Evolutionary conservation across 768 basidiomycete genomes (phyloP), one percentile per base, ranked within the genome.

Genomic region (Fistulinella prunicolor): DNA sequence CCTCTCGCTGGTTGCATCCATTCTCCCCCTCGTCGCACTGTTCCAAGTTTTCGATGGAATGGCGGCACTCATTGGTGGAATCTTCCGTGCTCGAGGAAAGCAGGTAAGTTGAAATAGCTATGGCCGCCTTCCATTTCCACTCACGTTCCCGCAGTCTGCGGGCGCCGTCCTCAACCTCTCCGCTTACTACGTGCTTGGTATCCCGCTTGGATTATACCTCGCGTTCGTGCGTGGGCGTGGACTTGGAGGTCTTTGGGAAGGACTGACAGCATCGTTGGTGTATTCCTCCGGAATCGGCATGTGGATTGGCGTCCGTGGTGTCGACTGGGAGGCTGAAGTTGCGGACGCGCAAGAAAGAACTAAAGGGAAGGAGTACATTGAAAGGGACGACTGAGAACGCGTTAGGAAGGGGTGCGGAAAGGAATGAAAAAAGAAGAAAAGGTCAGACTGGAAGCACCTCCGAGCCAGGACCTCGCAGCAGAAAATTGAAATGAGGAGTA

Each of bases 21-120:
- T 93, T 46, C 62, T 94, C 13, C 89, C 89, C 0, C 71, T 89
- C 8, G 82, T 95, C 5, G 81, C 85, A 8, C 70, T 88, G 22
- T 88, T 85, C 73, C 88, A 96, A 66, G 81, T 95, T 4, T 86
- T 94, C 48, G 95, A 99, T 57, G 90, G 85, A 1, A 73, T 82
- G 10, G 63, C 77, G 3, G 83, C 78, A 0, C 79, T 93, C 6
- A 76, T 81, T 0, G 78, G 76, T 7, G 94, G 94, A 3, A 80
- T 96, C 51, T 74, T 98, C 45, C 78, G 95, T 37, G 86, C 94
- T 0, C 72, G 82, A 32, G 94, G 94, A 19, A 88, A 85, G 65
- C 88, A 88, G 68, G 83, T 73, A 44, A 64, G 47, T 17, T 21
- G 6, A 38, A 10, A 13, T 6, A 16, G 40, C 8, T 9, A n/a